A percentile compares a stretch with the other conserved stretches of the same genome.
These are phyloP conservation scores for Apophysomyces trapeziformis DNA, from an alignment of 371 early-diverging fungal genomes.

Conservation along the genomic window DNA sequence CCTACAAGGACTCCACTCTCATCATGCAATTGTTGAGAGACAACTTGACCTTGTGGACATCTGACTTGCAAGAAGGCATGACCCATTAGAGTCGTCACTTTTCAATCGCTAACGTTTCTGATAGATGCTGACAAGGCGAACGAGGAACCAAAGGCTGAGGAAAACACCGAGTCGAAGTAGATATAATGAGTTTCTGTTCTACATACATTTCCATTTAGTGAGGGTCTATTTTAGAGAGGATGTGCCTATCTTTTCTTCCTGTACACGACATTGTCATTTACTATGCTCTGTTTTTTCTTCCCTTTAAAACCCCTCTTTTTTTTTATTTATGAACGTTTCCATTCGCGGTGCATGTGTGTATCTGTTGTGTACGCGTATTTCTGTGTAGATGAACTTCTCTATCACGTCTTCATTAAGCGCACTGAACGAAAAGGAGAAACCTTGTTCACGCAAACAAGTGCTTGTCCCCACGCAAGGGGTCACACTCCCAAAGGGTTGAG, in stretches of 20 bases:
- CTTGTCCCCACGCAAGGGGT: neutral
- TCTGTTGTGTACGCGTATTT: neutral
- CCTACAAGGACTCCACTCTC: slow-evolving; percentile 99
- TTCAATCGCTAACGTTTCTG: too few relatives aligned
- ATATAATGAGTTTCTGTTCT: slow-evolving; percentile 14
- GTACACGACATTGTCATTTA: slow-evolving; percentile 12
- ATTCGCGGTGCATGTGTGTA: neutral
- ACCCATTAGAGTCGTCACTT: too few relatives aligned
- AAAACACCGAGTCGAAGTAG: slow-evolving; percentile 50
- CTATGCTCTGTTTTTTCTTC: slow-evolving; percentile 7
- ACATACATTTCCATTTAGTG: slow-evolving; percentile 11
- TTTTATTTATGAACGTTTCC: slow-evolving; percentile 7
- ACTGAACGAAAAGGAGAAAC: neutral
- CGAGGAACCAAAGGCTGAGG: slow-evolving; percentile 42
- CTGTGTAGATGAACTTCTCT: neutral
- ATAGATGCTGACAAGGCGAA: slow-evolving; percentile 32
- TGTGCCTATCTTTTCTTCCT: slow-evolving; percentile 10
- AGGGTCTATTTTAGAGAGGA: slow-evolving; percentile 9
- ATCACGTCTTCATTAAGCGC: neutral
- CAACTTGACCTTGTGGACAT: slow-evolving; percentile 99
- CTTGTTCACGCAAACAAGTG: neutral
- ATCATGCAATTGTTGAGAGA: slow-evolving; percentile 99
- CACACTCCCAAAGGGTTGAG: slow-evolving; percentile 2
- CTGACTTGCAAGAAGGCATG: slow-evolving; percentile 89
- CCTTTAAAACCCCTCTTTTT: slow-evolving; percentile 9